These are phyloP conservation scores for Oryza coarctata DNA, from an alignment of 176 grass and related monocot genomes.

Conservation along the genomic window DNA sequence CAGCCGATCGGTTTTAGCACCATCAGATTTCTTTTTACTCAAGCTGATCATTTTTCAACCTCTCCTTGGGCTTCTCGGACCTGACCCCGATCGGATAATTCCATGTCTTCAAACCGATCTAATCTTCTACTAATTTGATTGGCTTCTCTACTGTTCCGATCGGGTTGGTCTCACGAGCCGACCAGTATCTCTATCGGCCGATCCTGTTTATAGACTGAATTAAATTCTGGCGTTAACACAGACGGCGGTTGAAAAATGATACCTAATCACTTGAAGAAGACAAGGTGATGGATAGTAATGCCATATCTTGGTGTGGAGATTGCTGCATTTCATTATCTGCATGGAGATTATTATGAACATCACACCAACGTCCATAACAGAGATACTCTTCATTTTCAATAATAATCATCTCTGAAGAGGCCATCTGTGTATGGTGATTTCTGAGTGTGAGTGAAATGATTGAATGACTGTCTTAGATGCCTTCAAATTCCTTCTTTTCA, in stretches of 20 bases:
- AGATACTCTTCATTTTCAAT: not conserved
- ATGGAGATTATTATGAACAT: not conserved
- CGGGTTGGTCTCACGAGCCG: too few relatives aligned
- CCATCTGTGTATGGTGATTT: not conserved
- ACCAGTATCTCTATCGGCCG: too few relatives aligned
- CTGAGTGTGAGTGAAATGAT: not conserved
- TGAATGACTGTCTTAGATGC: constrained; percentile 2
- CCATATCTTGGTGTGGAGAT: not conserved
- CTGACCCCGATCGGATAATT: too few relatives aligned
- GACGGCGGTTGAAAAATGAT: not conserved
- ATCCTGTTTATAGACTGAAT: too few relatives aligned
- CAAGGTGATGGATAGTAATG: not conserved
- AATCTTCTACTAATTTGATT: too few relatives aligned
- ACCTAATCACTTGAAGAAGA: constrained; percentile 1
- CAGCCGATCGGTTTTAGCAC: too few relatives aligned
- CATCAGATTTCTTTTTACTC: too few relatives aligned
- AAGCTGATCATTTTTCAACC: too few relatives aligned
- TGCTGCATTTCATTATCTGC: constrained; percentile 7
- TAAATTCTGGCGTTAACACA: too few relatives aligned
- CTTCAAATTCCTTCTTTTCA: not conserved
- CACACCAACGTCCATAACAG: not conserved
- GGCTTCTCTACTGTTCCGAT: too few relatives aligned
- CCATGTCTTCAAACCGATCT: too few relatives aligned
- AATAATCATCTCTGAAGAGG: constrained; percentile 10
- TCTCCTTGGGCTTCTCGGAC: too few relatives aligned